phyloP scores from a whole-genome alignment of 345 rosid genomes.

The Litchi chinensis region DNA sequence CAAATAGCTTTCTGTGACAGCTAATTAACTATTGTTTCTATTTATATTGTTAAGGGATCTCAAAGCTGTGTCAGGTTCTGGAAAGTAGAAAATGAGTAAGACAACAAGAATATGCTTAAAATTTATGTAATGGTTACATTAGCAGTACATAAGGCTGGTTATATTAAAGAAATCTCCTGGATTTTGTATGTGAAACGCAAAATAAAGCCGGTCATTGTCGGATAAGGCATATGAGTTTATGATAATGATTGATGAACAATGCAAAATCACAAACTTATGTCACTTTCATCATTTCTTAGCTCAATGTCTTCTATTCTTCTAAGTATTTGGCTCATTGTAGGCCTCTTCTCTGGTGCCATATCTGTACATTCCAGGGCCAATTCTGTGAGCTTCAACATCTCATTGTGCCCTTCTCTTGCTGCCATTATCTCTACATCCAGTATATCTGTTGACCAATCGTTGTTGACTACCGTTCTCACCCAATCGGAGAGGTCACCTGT shows the following conservation, averaged over 20 bases:
- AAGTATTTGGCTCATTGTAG: constrained; percentile 44
- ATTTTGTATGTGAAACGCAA: neutral
- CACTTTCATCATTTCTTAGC: constrained; percentile 16
- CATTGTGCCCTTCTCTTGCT: constrained; percentile 45
- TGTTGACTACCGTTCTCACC: constrained; percentile 46
- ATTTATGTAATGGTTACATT: neutral
- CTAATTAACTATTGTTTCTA: no score
- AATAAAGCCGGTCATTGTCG: neutral
- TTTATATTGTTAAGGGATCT: no score
- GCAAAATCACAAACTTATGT: neutral
- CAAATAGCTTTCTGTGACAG: no score
- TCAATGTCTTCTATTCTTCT: constrained; percentile 48
- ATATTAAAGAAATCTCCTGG: no score
- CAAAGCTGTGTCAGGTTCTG: no score
- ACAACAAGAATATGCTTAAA: neutral
- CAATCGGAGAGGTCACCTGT: constrained; percentile 42
- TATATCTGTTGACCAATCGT: constrained; percentile 61
- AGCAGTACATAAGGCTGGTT: neutral
- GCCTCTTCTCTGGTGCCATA: constrained; percentile 43
- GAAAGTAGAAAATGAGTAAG: no score
- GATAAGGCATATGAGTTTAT: neutral
- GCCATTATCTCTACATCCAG: constrained; percentile 49
- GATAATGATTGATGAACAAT: neutral
- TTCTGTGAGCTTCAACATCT: constrained; percentile 53
- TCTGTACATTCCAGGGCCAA: constrained; percentile 56